These are phyloP conservation scores for Podosphaera leucotricha DNA, from an alignment of 2,329 filamentous ascomycete species.

Conservation along the genomic window DNA sequence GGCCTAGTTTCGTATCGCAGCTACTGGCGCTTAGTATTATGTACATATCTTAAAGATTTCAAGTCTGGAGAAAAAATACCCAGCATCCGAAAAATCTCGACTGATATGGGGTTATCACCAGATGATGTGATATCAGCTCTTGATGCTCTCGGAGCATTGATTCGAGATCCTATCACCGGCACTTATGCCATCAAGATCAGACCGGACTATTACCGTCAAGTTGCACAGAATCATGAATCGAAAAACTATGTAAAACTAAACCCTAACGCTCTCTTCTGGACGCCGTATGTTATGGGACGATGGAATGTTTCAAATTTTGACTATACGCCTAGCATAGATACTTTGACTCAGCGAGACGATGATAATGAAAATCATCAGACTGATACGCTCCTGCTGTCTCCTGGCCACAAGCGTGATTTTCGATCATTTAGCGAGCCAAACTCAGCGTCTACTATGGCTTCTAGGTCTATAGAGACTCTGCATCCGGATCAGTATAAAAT, in stretches of 20 bases:
- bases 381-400: constrained; percentile 1
- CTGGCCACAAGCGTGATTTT: constrained; percentile 8
- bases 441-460: no score
- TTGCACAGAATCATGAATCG: constrained; percentile 68
- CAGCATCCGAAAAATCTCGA: constrained; percentile 47
- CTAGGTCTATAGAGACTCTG: no score
- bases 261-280: constrained; percentile 67
- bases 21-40: constrained; percentile 82
- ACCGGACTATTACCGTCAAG: constrained; percentile 61
- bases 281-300: constrained; percentile 87
- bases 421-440: constrained; percentile 4
- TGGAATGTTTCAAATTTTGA: constrained; percentile 65
- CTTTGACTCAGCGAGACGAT: constrained; percentile 59
- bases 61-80: constrained; percentile 27
- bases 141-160: constrained; percentile 70
- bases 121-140: constrained; percentile 91
- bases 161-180: constrained; percentile 71
- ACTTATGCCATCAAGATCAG: constrained; percentile 79
- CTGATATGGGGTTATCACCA: constrained; percentile 80
- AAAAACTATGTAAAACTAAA: constrained; percentile 77
- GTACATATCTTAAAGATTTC: constrained; percentile 52
- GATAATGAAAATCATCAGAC: constrained; percentile 9
- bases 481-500: no score
- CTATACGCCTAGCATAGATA: constrained; percentile 55
- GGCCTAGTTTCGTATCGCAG: constrained; percentile 85